Evolutionary conservation across 2,329 filamentous ascomycete genomes (phyloP).

Genomic region (Pseudopyrenochaeta lycopersici): DNA sequence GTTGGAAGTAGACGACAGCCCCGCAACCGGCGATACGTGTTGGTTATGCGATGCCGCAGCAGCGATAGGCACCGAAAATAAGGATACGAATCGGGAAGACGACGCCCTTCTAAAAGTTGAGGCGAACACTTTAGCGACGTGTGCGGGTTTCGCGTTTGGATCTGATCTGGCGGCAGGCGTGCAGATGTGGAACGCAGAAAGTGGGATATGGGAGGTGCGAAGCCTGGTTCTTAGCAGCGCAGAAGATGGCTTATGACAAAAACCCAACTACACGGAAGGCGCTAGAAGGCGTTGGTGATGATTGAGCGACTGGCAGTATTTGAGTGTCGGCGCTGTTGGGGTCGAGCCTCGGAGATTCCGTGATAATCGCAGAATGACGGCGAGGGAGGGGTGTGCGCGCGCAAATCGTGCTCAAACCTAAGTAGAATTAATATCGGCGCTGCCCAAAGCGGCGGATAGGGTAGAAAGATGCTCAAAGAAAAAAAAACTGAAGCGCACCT

Average conservation of each 20-base stretch:
- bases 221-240: slow-evolving; percentile 3
- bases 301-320: slow-evolving; percentile 18
- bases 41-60: slow-evolving; percentile 74
- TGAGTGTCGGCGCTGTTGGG: slow-evolving; percentile 25
- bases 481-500: slow-evolving; percentile 3
- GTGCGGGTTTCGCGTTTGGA: slow-evolving; percentile 35
- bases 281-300: slow-evolving; percentile 23
- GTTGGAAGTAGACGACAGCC: slow-evolving; percentile 51
- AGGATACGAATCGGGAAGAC: slow-evolving; percentile 72
- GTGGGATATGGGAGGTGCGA: slow-evolving; percentile 18
- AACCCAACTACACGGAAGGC: slow-evolving; percentile 16
- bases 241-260: slow-evolving; percentile 18
- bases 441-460: not conserved
- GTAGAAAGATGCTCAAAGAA: not conserved
- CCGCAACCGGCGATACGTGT: slow-evolving; percentile 57
- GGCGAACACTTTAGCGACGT: slow-evolving; percentile 90
- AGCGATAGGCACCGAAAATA: slow-evolving; percentile 75
- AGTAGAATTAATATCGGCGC: slow-evolving; percentile 23
- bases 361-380: slow-evolving; percentile 23
- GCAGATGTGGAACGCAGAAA: slow-evolving; percentile 21
- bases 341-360: slow-evolving; percentile 30
- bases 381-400: slow-evolving; percentile 21
- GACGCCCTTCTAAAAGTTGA: slow-evolving; percentile 75
- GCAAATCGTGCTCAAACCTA: slow-evolving; percentile 20
- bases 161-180: slow-evolving; percentile 15